Base-by-base conservation (phyloP, 305 asterid species). In the Fraxinus angustifolia region DNA sequence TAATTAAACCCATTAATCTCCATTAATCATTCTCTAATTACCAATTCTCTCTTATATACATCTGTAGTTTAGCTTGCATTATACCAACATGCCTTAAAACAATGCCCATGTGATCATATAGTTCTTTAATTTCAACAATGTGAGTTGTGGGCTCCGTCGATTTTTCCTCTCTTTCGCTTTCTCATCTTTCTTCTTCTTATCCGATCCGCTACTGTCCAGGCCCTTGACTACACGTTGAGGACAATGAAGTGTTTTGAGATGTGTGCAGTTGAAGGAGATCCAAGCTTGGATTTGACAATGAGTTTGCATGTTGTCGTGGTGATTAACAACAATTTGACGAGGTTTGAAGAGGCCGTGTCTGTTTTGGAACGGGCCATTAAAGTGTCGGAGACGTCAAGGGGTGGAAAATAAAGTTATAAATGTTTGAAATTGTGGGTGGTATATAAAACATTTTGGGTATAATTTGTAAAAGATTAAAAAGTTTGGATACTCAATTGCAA, bases 211-310 rank as follows among this genome's bases (percentile, higher is more conserved):
- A 78, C 80, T 48, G 28, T 83, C 73, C 40, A 35, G 8, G 40
- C 38, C 40, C 40, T 6, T 35, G 40, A 34, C 8, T 34, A 34
- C 38, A 6, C 38, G 0, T 35, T 35, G 40, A 35, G 40, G 40
- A 8, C 40, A 35, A 35, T 8, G 10, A 35, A 35, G 40, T 35
- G 40, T 35, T 35, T 35, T 35, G 40, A 35, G 40, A 6, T 8
- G 10, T 35, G 10, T 35, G 40, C 10, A 1, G 88, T 85, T 16
- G 95, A 88, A 0, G 93, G 90, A 7, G 97, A 90, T 84, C 97
- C 95, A 65, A 93, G 95, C 78, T 87, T 96, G 91, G 99, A 96
- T 85, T 84, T 94, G 87, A 97, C 96, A 4, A 96, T 96, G 40
- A 35, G 40, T 35, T 35, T 94, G 76, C 98, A 94, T 84, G 98